A percentile compares a stretch with the other conserved stretches of the same genome.
Conservation (phyloP, 2,329 filamentous ascomycete genomes). For the Chrysosphaeria jannelii region DNA sequence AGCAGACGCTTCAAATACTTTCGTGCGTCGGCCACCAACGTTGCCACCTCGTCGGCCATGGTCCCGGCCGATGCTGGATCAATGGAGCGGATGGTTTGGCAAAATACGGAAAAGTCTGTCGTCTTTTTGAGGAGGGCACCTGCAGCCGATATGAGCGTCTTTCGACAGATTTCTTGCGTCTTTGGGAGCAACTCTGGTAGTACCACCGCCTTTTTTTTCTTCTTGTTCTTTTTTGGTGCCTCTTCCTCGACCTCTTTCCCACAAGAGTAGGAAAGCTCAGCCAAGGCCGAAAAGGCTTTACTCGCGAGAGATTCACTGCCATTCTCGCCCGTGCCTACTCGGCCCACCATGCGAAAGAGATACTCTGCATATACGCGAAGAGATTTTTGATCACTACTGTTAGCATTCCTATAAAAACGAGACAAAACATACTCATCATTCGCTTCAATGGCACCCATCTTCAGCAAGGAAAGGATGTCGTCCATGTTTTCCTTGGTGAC, state of each 20-base stretch:
- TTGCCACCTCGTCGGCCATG: slow-evolving; percentile 23
- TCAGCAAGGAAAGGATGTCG: slow-evolving; percentile 16
- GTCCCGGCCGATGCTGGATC: slow-evolving; percentile 17
- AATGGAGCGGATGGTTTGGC: slow-evolving; percentile 21
- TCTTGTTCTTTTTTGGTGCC: not conserved
- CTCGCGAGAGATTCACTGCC: slow-evolving; percentile 11
- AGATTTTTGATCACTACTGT: slow-evolving; percentile 11
- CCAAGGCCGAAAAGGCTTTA: slow-evolving; percentile 19
- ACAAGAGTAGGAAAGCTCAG: slow-evolving; percentile 25
- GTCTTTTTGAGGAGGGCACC: slow-evolving; percentile 23
- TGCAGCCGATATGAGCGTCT: slow-evolving; percentile 24
- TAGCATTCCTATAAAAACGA: not conserved
- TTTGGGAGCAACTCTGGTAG: slow-evolving; percentile 18
- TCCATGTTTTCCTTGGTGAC: slow-evolving; percentile 25
- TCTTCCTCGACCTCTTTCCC: slow-evolving; percentile 13
- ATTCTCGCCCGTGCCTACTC: slow-evolving; percentile 7
- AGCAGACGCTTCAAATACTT: slow-evolving; percentile 19
- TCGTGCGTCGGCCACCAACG: slow-evolving; percentile 20
- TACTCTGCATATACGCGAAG: slow-evolving; percentile 22
- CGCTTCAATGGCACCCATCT: slow-evolving; percentile 9
- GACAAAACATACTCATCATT: slow-evolving; percentile 8
- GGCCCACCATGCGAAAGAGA: slow-evolving; percentile 19
- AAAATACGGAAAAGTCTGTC: slow-evolving; percentile 21
- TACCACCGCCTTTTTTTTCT: slow-evolving; percentile 5
- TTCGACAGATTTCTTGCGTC: slow-evolving; percentile 22